Conservation (phyloP, 208 protist genomes). For the Trypanosoma mega region DNA sequence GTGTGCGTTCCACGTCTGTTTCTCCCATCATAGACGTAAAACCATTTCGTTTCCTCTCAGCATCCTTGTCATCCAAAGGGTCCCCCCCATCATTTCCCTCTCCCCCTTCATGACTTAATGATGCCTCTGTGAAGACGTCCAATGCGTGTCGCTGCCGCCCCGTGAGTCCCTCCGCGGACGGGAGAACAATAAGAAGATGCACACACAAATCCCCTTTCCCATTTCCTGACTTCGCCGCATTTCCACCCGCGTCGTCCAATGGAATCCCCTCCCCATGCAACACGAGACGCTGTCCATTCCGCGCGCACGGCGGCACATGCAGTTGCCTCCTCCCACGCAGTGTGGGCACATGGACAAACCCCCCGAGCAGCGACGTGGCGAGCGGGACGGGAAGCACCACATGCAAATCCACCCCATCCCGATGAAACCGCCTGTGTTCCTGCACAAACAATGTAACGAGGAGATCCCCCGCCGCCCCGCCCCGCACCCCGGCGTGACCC, state of each 20-base stretch:
- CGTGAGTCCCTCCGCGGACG: slow-evolving; percentile 43
- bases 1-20: slow-evolving; percentile 9
- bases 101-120: too few species aligned
- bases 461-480: slow-evolving; percentile 69
- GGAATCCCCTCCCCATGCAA: slow-evolving; percentile 38
- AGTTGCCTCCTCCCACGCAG: slow-evolving; percentile 29
- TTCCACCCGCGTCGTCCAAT: not conserved
- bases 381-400: slow-evolving; percentile 79
- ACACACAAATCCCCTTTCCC: slow-evolving; percentile 28
- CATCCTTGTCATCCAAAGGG: too few species aligned
- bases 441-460: slow-evolving; percentile 72
- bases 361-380: slow-evolving; percentile 73
- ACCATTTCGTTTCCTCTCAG: too few species aligned
- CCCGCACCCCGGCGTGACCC: slow-evolving; percentile 82
- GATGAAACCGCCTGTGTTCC: slow-evolving; percentile 75
- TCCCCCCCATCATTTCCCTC: not conserved
- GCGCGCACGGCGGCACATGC: slow-evolving; percentile 73
- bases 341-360: slow-evolving; percentile 61
- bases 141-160: slow-evolving; percentile 61
- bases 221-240: not conserved
- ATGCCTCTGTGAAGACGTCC: slow-evolving; percentile 26
- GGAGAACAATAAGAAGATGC: slow-evolving; percentile 77
- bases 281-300: slow-evolving; percentile 63
- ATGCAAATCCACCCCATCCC: slow-evolving; percentile 51
- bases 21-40: too few species aligned